These are phyloP conservation scores for Begonia loranthoides DNA, from an alignment of 306 rosid genomes.

Conservation along the genomic window DNA sequence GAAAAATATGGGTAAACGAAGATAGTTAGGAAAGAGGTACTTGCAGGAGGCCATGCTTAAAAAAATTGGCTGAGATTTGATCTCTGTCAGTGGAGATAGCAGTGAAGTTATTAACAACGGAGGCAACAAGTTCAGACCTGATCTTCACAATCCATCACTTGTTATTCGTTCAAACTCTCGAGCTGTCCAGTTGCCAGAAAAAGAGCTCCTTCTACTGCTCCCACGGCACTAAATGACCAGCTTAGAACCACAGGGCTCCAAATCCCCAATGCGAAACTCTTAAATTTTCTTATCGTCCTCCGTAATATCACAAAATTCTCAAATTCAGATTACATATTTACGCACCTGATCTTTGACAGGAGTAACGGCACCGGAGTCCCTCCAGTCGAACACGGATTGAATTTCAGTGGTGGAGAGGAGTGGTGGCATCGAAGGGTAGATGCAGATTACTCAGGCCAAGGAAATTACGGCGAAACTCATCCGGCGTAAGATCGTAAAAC, in stretches of 20 bases:
- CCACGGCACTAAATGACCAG: constrained; percentile 76
- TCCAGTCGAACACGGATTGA: constrained; percentile 72
- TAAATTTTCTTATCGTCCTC: background rate
- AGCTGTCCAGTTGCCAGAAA: constrained; percentile 35
- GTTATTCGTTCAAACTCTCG: no score
- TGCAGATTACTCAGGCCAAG: constrained; percentile 63
- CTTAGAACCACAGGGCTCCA: constrained; percentile 91
- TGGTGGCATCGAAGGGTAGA: constrained; percentile 43
- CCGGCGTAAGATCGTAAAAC: constrained; percentile 67
- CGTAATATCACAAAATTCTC: background rate
- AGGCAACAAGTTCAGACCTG: no score
- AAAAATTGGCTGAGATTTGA: no score
- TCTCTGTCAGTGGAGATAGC: no score
- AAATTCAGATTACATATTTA: background rate
- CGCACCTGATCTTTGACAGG: constrained; percentile 53
- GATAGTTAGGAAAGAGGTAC: no score
- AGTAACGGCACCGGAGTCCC: constrained; percentile 69
- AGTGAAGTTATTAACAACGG: no score
- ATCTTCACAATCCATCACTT: no score
- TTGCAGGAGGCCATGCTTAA: no score
- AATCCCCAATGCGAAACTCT: constrained; percentile 8
- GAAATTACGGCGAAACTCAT: constrained; percentile 46
- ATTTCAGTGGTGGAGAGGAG: constrained; percentile 65
- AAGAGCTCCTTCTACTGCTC: constrained; percentile 81
- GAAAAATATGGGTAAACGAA: no score